Evolutionary conservation across 176 grass and related monocot species (phyloP).

Genomic region (Panicum miliaceum): DNA sequence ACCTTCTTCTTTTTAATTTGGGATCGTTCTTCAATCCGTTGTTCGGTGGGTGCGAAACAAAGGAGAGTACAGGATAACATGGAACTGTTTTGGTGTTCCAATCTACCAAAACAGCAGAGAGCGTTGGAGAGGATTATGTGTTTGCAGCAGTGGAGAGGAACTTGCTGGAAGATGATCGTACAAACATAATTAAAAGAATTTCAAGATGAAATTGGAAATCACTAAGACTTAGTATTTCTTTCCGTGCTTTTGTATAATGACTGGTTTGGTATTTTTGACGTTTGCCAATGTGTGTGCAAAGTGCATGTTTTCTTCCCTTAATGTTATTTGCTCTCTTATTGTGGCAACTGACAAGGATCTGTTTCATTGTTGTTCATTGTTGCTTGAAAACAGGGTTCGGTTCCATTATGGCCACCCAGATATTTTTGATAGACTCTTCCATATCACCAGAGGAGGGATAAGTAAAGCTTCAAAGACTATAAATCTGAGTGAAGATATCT

Average conservation of each 20-base stretch:
- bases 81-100: background rate
- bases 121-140: background rate
- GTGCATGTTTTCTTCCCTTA: slow-evolving; percentile 16
- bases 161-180: background rate
- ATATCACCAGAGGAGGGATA: slow-evolving; percentile 94
- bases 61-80: background rate
- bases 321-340: background rate
- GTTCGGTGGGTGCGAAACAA: background rate
- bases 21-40: background rate
- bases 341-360: background rate
- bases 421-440: slow-evolving; percentile 99
- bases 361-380: slow-evolving; percentile 11
- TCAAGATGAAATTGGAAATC: slow-evolving; percentile 13
- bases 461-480: slow-evolving; percentile 98
- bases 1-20: background rate
- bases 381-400: slow-evolving; percentile 67
- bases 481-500: slow-evolving; percentile 99
- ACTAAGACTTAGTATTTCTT: slow-evolving; percentile 7
- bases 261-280: slow-evolving; percentile 11
- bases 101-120: background rate
- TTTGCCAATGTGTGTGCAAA: slow-evolving; percentile 16
- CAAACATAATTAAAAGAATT: background rate
- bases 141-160: background rate
- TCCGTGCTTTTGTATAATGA: slow-evolving; percentile 3
- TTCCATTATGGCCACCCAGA: slow-evolving; percentile 99